These are phyloP conservation scores for Cercospora sp. DNA, from an alignment of 2,329 filamentous ascomycete genomes.

Conservation along the genomic window DNA sequence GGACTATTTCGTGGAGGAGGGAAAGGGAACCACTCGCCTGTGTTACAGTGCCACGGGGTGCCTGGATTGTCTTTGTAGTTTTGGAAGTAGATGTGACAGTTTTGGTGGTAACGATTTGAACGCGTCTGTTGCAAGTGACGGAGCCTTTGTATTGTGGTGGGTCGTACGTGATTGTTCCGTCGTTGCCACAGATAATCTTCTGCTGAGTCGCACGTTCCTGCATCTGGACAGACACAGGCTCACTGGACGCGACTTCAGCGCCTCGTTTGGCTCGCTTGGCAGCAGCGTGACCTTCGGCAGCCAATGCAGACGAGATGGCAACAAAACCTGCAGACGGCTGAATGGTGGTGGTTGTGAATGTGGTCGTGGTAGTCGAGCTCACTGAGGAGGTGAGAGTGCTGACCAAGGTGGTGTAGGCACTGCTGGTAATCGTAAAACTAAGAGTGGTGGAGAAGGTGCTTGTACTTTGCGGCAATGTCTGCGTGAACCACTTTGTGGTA, in stretches of 20 bases:
- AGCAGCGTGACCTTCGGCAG: slow-evolving; percentile 13
- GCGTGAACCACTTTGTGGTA: slow-evolving; percentile 5
- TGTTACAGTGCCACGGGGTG: slow-evolving; percentile 16
- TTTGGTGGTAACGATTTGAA: slow-evolving; percentile 20
- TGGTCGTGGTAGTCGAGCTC: slow-evolving; percentile 17
- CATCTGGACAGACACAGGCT: neutral
- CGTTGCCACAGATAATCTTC: slow-evolving; percentile 18
- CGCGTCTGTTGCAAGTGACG: slow-evolving; percentile 18
- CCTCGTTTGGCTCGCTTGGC: slow-evolving; percentile 11
- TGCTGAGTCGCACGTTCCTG: slow-evolving; percentile 13
- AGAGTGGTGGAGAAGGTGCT: slow-evolving; percentile 18
- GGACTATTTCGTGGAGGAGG: neutral
- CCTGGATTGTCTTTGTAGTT: slow-evolving; percentile 17
- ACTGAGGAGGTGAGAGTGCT: slow-evolving; percentile 12
- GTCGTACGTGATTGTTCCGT: slow-evolving; percentile 21
- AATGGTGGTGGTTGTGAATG: slow-evolving; percentile 18
- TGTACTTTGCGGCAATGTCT: slow-evolving; percentile 19
- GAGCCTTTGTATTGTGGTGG: slow-evolving; percentile 21
- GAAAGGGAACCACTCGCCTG: slow-evolving; percentile 3
- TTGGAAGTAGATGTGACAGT: slow-evolving; percentile 15
- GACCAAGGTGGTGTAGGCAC: slow-evolving; percentile 16
- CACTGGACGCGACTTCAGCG: neutral
- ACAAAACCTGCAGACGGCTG: slow-evolving; percentile 17
- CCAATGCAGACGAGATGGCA: slow-evolving; percentile 19
- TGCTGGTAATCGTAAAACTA: slow-evolving; percentile 16